Evolutionary conservation across 441 rosid species (phyloP).

Genomic region (Breynia disticha): DNA sequence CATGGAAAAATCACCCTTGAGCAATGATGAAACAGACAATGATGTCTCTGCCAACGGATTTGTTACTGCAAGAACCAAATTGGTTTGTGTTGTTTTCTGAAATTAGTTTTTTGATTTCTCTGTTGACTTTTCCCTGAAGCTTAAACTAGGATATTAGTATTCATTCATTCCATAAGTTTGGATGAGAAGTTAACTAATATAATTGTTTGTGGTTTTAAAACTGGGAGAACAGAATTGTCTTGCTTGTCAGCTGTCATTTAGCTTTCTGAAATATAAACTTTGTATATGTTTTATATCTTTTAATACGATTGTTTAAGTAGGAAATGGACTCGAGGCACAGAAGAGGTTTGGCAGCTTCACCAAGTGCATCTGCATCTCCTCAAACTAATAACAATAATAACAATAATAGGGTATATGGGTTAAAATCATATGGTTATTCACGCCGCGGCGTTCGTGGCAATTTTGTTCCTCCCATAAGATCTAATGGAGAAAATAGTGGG

Average conservation of each 20-base stretch:
- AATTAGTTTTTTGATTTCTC: background rate
- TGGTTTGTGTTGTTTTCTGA: conserved; percentile 39
- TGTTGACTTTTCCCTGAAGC: background rate
- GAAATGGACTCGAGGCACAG: conserved; percentile 74
- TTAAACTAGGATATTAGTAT: too few species aligned
- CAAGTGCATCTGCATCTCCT: conserved; percentile 50
- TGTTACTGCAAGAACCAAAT: conserved; percentile 78
- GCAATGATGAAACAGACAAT: conserved; percentile 31
- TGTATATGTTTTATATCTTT: too few species aligned
- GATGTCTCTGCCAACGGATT: conserved; percentile 59
- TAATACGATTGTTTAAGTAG: conserved; percentile 22
- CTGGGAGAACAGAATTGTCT: too few species aligned
- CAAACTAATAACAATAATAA: conserved; percentile 42
- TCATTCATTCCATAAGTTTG: too few species aligned
- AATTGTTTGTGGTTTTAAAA: too few species aligned
- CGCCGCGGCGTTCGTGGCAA: conserved; percentile 72
- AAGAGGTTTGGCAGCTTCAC: conserved; percentile 56
- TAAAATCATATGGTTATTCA: conserved; percentile 46
- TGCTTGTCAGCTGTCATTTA: too few species aligned
- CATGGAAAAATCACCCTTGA: conserved; percentile 27
- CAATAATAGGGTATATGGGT: conserved; percentile 47
- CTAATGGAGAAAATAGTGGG: conserved; percentile 52
- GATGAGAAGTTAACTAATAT: too few species aligned
- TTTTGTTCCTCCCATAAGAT: conserved; percentile 83
- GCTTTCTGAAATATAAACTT: too few species aligned